Percentiles rank a stretch among this genome's conserved stretches.
phyloP scores from a whole-genome alignment of 2,329 filamentous ascomycete genomes.

The Cordyceps tenuipes region DNA sequence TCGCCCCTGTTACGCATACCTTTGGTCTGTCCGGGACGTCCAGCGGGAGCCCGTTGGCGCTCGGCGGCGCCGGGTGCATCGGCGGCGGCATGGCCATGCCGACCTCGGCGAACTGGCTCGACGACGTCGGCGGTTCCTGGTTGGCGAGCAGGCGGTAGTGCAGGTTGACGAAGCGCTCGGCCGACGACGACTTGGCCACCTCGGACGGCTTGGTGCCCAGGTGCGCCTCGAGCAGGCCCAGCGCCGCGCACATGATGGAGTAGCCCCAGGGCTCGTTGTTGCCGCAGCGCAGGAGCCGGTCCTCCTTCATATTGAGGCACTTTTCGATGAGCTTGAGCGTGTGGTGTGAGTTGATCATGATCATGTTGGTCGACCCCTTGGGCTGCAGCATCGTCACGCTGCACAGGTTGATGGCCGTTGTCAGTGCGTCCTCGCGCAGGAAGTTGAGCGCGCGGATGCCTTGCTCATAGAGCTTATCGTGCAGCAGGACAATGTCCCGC shows the following conservation, averaged over 20 bases:
- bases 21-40: slow-evolving; percentile 30
- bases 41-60: slow-evolving; percentile 22
- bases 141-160: slow-evolving; percentile 50
- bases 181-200: slow-evolving; percentile 49
- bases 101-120: slow-evolving; percentile 23
- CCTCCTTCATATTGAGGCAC: slow-evolving; percentile 52
- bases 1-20: slow-evolving; percentile 22
- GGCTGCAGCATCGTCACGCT: slow-evolving; percentile 54
- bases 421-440: slow-evolving; percentile 50
- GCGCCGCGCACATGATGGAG: slow-evolving; percentile 53
- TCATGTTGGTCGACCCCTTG: slow-evolving; percentile 50
- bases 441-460: slow-evolving; percentile 52
- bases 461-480: slow-evolving; percentile 51
- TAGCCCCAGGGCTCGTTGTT: slow-evolving; percentile 59
- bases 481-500: slow-evolving; percentile 52
- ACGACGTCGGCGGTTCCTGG: slow-evolving; percentile 32
- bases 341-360: slow-evolving; percentile 53
- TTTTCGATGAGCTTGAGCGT: slow-evolving; percentile 54
- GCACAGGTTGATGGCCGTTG: slow-evolving; percentile 52
- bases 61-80: slow-evolving; percentile 14
- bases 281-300: slow-evolving; percentile 51
- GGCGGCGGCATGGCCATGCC: slow-evolving; percentile 20
- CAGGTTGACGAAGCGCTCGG: slow-evolving; percentile 50
- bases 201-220: slow-evolving; percentile 49
- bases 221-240: slow-evolving; percentile 51